These are phyloP conservation scores for Magnolia kwangsiensis DNA, from an alignment of 164 flowering plant species.

Conservation along the genomic window DNA sequence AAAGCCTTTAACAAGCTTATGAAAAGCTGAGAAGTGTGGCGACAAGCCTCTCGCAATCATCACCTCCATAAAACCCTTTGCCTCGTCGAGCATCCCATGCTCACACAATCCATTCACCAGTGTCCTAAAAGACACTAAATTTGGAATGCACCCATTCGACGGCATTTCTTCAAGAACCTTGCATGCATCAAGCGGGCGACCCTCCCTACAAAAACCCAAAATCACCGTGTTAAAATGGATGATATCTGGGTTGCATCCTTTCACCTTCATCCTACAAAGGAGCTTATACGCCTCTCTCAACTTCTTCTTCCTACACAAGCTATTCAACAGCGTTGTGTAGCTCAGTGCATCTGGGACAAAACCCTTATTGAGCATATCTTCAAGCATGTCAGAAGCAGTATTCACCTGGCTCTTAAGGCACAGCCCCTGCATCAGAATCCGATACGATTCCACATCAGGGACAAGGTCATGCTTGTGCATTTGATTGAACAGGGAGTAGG, in stretches of 20 bases:
- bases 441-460: conserved; percentile 70
- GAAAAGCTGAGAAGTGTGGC: conserved; percentile 70
- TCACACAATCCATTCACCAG: conserved; percentile 71
- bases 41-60: conserved; percentile 67
- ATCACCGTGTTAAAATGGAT: conserved; percentile 84
- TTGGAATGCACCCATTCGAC: conserved; percentile 70
- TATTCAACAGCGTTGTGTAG: conserved; percentile 75
- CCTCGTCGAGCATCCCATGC: conserved; percentile 69
- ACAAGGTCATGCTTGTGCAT: conserved; percentile 72
- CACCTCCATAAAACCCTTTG: conserved; percentile 45
- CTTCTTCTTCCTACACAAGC: conserved; percentile 91
- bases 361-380: conserved; percentile 92
- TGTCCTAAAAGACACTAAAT: conserved; percentile 75
- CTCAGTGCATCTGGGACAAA: conserved; percentile 78
- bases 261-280: conserved; percentile 91
- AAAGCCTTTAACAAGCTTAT: conserved; percentile 57
- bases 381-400: conserved; percentile 63
- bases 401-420: conserved; percentile 84
- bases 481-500: conserved; percentile 62
- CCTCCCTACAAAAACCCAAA: conserved; percentile 74
- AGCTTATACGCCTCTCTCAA: conserved; percentile 89
- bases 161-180: conserved; percentile 80
- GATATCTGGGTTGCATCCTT: conserved; percentile 89
- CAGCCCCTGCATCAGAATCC: conserved; percentile 82
- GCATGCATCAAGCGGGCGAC: conserved; percentile 68